phyloP scores from a whole-genome alignment of 768 basidiomycete species.

The Suillus luteus region DNA sequence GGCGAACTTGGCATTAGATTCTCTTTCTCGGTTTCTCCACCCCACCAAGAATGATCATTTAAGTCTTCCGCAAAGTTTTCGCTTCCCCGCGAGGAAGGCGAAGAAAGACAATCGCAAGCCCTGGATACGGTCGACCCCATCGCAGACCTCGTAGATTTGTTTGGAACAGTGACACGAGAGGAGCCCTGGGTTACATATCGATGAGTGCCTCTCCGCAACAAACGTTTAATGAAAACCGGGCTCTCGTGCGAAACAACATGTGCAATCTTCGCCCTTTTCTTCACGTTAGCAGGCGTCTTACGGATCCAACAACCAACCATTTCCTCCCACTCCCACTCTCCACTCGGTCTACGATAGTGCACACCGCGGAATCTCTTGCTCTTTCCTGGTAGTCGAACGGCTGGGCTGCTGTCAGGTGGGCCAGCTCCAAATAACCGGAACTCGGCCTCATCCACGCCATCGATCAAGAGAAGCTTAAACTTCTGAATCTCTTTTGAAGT shows the following conservation, averaged over 20 bases:
- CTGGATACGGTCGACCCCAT: conserved; percentile 10
- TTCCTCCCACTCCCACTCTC: conserved; percentile 52
- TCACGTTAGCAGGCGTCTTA: conserved; percentile 32
- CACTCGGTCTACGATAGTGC: conserved; percentile 22
- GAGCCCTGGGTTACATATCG: neutral
- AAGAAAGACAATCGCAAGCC: conserved; percentile 15
- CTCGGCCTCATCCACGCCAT: conserved; percentile 54
- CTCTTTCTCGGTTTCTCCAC: conserved; percentile 26
- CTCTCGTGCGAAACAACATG: conserved; percentile 8
- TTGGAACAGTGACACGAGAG: neutral
- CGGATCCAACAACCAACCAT: conserved; percentile 47
- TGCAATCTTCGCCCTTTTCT: conserved; percentile 24
- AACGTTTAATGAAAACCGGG: conserved; percentile 3
- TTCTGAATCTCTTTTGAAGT: conserved; percentile 29
- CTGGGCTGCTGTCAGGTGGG: conserved; percentile 18
- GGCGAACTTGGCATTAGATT: conserved; percentile 16
- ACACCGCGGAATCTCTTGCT: conserved; percentile 10
- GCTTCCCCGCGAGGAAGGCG: conserved; percentile 14
- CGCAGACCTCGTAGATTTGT: neutral
- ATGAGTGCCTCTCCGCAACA: conserved; percentile 6
- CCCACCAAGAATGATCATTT: conserved; percentile 23
- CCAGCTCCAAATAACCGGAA: conserved; percentile 42
- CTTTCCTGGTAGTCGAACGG: conserved; percentile 16
- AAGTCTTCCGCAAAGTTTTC: conserved; percentile 21
- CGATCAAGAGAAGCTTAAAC: conserved; percentile 45